Evolutionary conservation across 495 filamentous ascomycete genomes (phyloP).

Genomic region (Penicillium fimorum): DNA sequence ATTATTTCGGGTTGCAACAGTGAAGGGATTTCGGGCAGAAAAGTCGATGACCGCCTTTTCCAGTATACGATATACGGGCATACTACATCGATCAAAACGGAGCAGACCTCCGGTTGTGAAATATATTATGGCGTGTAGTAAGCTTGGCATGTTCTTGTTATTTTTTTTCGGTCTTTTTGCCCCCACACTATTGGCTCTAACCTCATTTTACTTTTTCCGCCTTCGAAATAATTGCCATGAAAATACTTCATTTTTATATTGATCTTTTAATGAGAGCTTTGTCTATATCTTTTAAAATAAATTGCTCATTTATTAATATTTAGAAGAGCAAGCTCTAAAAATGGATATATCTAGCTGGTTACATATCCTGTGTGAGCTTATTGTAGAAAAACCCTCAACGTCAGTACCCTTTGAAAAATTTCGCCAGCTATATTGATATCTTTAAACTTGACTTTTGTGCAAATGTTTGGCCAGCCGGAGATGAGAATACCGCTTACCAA

Average conservation of each 20-base stretch:
- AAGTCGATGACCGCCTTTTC: not conserved
- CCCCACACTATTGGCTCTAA: too few species aligned
- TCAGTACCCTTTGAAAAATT: not conserved
- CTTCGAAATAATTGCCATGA: too few species aligned
- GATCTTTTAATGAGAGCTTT: too few species aligned
- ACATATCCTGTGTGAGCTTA: not conserved
- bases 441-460: not conserved
- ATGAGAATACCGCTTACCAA: conserved; percentile 34
- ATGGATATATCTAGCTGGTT: too few species aligned
- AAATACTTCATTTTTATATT: too few species aligned
- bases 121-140: too few species aligned
- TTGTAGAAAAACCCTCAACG: not conserved
- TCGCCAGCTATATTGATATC: not conserved
- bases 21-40: not conserved
- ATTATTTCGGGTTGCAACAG: not conserved
- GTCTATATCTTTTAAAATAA: too few species aligned
- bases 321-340: too few species aligned
- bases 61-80: not conserved
- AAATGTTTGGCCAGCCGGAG: not conserved
- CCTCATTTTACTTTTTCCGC: too few species aligned
- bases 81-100: not conserved
- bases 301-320: too few species aligned
- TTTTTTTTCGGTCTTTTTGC: too few species aligned
- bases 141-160: too few species aligned
- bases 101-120: not conserved